Evolutionary conservation across 257 asterid species (phyloP).

Genomic region (Paraleonurus japonicus): DNA sequence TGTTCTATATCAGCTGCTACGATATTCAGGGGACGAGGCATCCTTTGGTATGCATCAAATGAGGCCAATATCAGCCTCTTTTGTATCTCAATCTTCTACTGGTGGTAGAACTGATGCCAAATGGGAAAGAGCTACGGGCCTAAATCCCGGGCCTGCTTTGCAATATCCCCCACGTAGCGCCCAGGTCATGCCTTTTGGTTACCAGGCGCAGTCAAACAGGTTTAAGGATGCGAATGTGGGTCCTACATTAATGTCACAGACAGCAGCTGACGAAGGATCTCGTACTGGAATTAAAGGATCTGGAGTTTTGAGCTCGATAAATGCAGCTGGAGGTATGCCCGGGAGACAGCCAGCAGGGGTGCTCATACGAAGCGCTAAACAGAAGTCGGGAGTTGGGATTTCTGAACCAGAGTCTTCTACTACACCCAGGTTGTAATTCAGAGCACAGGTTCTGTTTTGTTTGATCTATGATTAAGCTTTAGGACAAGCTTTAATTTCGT

Average conservation of each 20-base stretch:
- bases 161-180: slow-evolving; percentile 71
- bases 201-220: slow-evolving; percentile 55
- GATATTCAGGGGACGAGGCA: slow-evolving; percentile 64
- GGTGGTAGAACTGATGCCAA: slow-evolving; percentile 58
- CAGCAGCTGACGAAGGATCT: slow-evolving; percentile 97
- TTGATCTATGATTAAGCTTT: not conserved
- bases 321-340: slow-evolving; percentile 44
- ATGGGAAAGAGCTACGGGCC: slow-evolving; percentile 48
- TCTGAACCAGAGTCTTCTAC: slow-evolving; percentile 64
- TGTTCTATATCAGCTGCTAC: slow-evolving; percentile 70
- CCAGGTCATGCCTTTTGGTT: slow-evolving; percentile 63
- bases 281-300: slow-evolving; percentile 92
- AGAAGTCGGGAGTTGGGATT: slow-evolving; percentile 44
- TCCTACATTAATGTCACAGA: slow-evolving; percentile 56
- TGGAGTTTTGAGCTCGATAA: slow-evolving; percentile 60
- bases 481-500: slow-evolving; percentile 19
- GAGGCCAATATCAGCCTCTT: slow-evolving; percentile 56
- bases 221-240: slow-evolving; percentile 61
- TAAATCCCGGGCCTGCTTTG: slow-evolving; percentile 46
- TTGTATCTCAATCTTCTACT: slow-evolving; percentile 49
- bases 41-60: slow-evolving; percentile 52
- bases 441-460: not conserved
- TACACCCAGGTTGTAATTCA: slow-evolving; percentile 50
- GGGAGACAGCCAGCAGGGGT: slow-evolving; percentile 72
- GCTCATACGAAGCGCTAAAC: slow-evolving; percentile 53